A percentile compares a stretch with the other conserved stretches of the same genome.
These are phyloP conservation scores for Leccinum huronense DNA, from an alignment of 1,284 basidiomycete genomes.

Conservation along the genomic window DNA sequence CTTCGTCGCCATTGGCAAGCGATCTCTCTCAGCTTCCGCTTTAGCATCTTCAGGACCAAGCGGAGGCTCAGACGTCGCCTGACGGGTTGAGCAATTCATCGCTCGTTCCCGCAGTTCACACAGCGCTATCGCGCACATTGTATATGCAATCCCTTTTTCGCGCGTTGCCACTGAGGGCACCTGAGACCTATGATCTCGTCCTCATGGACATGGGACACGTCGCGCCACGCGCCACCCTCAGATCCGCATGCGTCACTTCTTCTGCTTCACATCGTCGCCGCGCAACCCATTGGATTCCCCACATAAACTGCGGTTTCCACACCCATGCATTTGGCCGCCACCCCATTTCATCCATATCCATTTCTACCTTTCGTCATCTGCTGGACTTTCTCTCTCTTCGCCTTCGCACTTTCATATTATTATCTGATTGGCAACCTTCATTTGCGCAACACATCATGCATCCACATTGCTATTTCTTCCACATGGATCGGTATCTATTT, in stretches of 20 bases:
- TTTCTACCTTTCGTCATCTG: constrained; percentile 9
- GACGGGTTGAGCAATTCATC: constrained; percentile 24
- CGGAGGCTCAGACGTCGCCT: constrained; percentile 40
- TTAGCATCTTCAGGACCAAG: constrained; percentile 58
- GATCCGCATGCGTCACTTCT: constrained; percentile 27
- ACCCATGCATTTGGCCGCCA: not conserved
- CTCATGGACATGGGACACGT: constrained; percentile 22
- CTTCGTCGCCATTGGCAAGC: constrained; percentile 60
- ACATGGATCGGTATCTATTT: constrained; percentile 34
- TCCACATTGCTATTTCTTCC: constrained; percentile 27
- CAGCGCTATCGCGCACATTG: constrained; percentile 20
- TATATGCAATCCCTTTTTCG: constrained; percentile 27
- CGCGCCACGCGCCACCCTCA: constrained; percentile 25
- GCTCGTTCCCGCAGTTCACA: constrained; percentile 6
- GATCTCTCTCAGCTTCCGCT: constrained; percentile 50
- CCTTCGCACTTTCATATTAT: constrained; percentile 30
- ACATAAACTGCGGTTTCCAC: constrained; percentile 21
- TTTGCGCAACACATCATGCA: constrained; percentile 30
- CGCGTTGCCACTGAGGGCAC: constrained; percentile 24
- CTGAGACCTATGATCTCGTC: constrained; percentile 23
- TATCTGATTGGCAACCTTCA: constrained; percentile 28
- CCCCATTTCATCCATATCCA: constrained; percentile 9
- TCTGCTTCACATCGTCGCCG: constrained; percentile 21
- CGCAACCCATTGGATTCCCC: constrained; percentile 24
- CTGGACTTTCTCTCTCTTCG: constrained; percentile 12